A percentile compares a stretch with the other conserved stretches of the same genome.
These are phyloP conservation scores for Crithidia acanthocephali DNA, from an alignment of 208 protist genomes.

Conservation along the genomic window DNA sequence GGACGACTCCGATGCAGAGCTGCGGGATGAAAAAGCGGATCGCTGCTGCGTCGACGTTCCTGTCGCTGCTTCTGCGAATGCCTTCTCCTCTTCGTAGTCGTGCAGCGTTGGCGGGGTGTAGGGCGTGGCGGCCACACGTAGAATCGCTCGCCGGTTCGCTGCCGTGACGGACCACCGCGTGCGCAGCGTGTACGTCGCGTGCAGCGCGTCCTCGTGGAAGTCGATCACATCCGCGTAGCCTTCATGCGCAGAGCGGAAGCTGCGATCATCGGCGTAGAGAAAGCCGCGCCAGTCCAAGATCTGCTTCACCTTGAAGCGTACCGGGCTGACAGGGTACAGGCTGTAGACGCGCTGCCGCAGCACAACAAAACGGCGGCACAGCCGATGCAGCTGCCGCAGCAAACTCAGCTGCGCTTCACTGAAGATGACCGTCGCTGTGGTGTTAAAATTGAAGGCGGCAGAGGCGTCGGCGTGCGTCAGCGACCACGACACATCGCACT, in stretches of 20 bases:
- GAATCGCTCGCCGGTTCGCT: conserved; percentile 6
- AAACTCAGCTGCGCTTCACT: conserved; percentile 20
- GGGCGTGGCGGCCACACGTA: background rate
- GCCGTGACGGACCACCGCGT: conserved; percentile 9
- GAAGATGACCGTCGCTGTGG: conserved; percentile 12
- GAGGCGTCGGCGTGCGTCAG: conserved; percentile 13
- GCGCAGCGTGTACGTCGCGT: conserved; percentile 11
- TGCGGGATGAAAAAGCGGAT: background rate
- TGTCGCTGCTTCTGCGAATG: background rate
- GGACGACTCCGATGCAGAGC: background rate
- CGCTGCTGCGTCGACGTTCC: background rate
- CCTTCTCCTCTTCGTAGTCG: background rate
- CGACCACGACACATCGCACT: conserved; percentile 35
- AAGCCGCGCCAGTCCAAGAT: conserved; percentile 32
- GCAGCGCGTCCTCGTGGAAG: conserved; percentile 14
- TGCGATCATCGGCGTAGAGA: conserved; percentile 16
- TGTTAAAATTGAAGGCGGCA: conserved; percentile 15
- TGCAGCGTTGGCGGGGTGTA: background rate
- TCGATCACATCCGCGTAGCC: conserved; percentile 18
- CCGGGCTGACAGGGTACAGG: conserved; percentile 16
- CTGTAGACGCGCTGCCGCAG: conserved; percentile 28
- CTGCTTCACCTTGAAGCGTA: conserved; percentile 44
- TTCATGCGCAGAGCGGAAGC: conserved; percentile 5
- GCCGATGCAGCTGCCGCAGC: conserved; percentile 27
- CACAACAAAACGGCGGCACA: conserved; percentile 25